Evolutionary conservation across 257 asterid species (phyloP).

Genomic region (Solanum peruvianum): DNA sequence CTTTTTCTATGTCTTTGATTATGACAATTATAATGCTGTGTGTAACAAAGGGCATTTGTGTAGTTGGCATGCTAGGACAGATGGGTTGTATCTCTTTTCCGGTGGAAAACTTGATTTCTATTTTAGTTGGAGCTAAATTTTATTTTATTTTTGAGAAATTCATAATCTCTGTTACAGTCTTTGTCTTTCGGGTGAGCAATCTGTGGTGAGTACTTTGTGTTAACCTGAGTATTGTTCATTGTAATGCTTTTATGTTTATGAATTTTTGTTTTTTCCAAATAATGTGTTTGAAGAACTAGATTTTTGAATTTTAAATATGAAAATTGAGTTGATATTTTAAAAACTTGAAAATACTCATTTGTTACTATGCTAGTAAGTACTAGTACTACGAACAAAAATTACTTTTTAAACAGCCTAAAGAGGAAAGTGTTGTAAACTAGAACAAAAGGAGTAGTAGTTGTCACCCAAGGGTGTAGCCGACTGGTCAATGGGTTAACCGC

Average conservation of each 20-base stretch:
- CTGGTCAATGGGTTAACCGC: no score
- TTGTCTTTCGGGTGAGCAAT: no score
- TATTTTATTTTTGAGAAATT: no score
- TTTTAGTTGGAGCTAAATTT: neutral
- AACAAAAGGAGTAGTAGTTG: no score
- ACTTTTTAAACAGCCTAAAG: no score
- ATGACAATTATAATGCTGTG: neutral
- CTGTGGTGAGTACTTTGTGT: neutral
- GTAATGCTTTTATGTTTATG: neutral
- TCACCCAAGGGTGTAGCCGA: no score
- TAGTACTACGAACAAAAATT: no score
- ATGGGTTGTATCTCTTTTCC: neutral
- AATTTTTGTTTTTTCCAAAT: neutral
- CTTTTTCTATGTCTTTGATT: neutral
- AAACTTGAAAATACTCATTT: no score
- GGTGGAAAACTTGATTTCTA: neutral
- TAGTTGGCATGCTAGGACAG: neutral
- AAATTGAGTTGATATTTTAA: neutral
- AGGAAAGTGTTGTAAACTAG: no score
- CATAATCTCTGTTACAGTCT: neutral
- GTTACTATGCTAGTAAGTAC: no score
- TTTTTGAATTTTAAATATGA: neutral
- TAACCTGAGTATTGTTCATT: neutral
- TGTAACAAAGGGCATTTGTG: neutral
- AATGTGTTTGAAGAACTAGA: no score